Evolutionary conservation across 2,329 filamentous ascomycete species (phyloP), one percentile per base, ranked within the genome.

Genomic region (Fusarium buxicola): DNA sequence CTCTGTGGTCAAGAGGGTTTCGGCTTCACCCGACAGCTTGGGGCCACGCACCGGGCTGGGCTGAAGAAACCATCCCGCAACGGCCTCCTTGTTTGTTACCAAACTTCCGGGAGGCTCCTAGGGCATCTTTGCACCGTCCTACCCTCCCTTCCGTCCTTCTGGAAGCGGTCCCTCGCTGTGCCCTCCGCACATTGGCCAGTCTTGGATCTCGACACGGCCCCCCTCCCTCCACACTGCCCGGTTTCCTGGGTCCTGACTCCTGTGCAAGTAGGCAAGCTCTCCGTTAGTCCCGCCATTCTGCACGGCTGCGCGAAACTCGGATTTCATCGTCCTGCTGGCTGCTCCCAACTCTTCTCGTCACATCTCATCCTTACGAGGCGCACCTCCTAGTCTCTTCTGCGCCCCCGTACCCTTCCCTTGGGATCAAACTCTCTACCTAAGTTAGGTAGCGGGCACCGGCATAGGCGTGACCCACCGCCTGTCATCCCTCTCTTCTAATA

Each of bases 101-200:
- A 49, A 41, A 54, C 48, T 38, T 51, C 51, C 56, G 63, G 57
- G 58, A 66, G 49, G 55, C 50, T 58, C 59, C 61, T 69, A 63
- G 56, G 55, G 60, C 47, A 62, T 56, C 50, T 38, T 21, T 43
- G 30, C 50, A n/a, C 39, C 55, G 35, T n/a, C 43, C 48, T 35
- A 47, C 61, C 62, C 65, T 65, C 69, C 68, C 57, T 70, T 57
- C 69, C 67, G 56, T 58, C 56, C 64, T 65, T 69, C 69, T 71
- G 65, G 69, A 69, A 71, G 55, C 51, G 52, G 58, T 55, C 51
- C 57, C 52, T 66, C 57, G 12, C 27, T 16, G 38, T 34, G 40
- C 56, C 51, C 32, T 25, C 27, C 32, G 56, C 15, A 45, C 55
- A 65, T 67, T 63, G 58, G 64, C 53, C 64, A 65, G 52, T 44